Conservation (phyloP, 352 stramenopile species). For the Pythium brachiatum region DNA sequence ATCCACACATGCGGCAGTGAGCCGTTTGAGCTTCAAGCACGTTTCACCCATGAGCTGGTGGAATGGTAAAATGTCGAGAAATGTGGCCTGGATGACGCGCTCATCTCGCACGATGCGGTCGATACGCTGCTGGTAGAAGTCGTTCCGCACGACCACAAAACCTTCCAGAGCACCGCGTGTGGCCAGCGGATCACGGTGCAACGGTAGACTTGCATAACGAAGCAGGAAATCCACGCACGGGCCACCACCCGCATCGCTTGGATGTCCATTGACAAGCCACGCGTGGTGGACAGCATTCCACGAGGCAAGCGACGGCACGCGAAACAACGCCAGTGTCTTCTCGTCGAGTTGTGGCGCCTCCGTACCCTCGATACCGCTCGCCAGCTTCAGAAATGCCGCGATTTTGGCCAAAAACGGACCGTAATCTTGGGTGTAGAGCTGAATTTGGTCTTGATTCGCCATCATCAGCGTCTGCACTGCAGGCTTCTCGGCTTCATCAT, state of each 20-base stretch:
- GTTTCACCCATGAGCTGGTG: neutral
- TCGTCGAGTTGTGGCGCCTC: neutral
- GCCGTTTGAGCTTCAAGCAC: neutral
- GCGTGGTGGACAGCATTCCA: neutral
- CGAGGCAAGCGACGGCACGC: neutral
- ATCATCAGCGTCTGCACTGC: neutral
- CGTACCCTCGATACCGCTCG: neutral
- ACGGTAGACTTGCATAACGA: neutral
- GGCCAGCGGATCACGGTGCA: conserved; percentile 6
- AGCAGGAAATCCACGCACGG: conserved; percentile 4
- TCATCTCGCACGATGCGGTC: neutral
- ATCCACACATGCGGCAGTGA: conserved; percentile 6
- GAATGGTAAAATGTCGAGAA: neutral
- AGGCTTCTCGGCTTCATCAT: neutral
- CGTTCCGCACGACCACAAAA: conserved; percentile 3
- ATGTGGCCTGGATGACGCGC: neutral
- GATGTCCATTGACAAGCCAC: neutral
- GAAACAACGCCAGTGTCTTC: neutral
- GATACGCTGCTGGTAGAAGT: conserved; percentile 7
- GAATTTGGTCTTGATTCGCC: conserved; percentile 7
- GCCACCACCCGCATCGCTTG: neutral
- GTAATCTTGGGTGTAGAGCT: neutral
- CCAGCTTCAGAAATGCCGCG: neutral
- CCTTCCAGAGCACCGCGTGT: conserved; percentile 6
- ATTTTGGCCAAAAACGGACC: conserved; percentile 1